Conservation (phyloP, 148 eudicot genomes). For the Selenicereus undatus region DNA sequence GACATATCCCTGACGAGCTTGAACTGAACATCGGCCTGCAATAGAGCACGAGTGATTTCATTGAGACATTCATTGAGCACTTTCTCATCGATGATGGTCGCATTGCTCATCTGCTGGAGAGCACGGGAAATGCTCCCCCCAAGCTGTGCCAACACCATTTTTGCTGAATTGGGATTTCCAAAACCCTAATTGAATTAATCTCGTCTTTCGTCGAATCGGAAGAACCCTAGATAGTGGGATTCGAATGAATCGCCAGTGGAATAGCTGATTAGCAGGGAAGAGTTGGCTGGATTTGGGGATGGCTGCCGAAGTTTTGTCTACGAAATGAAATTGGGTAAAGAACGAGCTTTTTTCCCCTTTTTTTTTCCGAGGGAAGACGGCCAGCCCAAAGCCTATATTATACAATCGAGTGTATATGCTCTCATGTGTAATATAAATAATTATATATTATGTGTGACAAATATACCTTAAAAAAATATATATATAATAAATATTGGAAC, state of each 20-base stretch:
- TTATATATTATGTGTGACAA: too few relatives aligned
- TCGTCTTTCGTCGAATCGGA: not conserved
- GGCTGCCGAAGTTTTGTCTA: not conserved
- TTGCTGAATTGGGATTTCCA: slow-evolving; percentile 19
- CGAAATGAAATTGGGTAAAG: too few relatives aligned
- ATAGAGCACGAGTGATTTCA: slow-evolving; percentile 89
- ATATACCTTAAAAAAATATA: too few relatives aligned
- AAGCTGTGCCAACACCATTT: slow-evolving; percentile 86
- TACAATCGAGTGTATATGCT: too few relatives aligned
- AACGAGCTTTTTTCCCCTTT: too few relatives aligned
- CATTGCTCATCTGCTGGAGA: slow-evolving; percentile 99
- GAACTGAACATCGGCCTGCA: slow-evolving; percentile 83
- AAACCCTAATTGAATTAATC: slow-evolving; percentile 15
- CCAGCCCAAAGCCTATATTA: too few relatives aligned
- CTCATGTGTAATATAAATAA: too few relatives aligned
- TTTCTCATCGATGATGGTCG: slow-evolving; percentile 91
- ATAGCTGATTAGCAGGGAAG: not conserved
- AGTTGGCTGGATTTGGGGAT: not conserved
- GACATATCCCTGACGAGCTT: slow-evolving; percentile 84
- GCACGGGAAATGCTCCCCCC: slow-evolving; percentile 95
- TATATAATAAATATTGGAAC: too few relatives aligned
- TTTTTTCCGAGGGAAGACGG: too few relatives aligned
- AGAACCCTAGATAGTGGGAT: slow-evolving; percentile 16
- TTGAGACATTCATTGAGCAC: slow-evolving; percentile 82
- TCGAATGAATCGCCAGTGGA: not conserved